Evolutionary conservation across 306 rosid genomes (phyloP).

Genomic region (Sechiopsis laciniata): DNA sequence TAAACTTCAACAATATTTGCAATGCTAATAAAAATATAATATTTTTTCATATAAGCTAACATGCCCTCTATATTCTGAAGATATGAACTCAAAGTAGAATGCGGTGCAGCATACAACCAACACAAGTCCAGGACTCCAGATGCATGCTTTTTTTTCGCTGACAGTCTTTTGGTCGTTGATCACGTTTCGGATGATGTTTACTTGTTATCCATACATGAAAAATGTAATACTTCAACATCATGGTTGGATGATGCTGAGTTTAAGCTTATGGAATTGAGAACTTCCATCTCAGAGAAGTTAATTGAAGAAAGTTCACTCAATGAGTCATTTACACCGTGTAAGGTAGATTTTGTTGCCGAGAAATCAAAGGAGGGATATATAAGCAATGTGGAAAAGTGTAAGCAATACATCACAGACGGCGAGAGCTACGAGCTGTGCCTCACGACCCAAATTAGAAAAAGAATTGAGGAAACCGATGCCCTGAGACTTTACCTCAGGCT

Average conservation of each 20-base stretch:
- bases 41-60: neutral
- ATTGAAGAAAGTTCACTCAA: constrained; percentile 30
- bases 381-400: constrained; percentile 66
- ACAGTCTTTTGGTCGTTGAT: constrained; percentile 72
- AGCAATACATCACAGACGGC: constrained; percentile 77
- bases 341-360: constrained; percentile 55
- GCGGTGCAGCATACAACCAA: constrained; percentile 51
- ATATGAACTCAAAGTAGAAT: constrained; percentile 87
- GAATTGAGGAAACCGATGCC: constrained; percentile 41
- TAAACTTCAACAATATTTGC: neutral
- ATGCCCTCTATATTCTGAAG: constrained; percentile 44
- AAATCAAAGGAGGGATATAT: constrained; percentile 67
- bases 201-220: constrained; percentile 59
- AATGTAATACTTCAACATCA: constrained; percentile 30
- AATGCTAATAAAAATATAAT: neutral
- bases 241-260: constrained; percentile 71
- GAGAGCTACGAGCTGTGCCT: constrained; percentile 95
- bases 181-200: constrained; percentile 78
- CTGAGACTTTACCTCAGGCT: constrained; percentile 74
- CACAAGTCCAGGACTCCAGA: constrained; percentile 86
- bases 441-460: constrained; percentile 81
- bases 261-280: constrained; percentile 58
- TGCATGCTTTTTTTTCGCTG: constrained; percentile 95
- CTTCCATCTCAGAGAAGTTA: constrained; percentile 29
- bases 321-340: constrained; percentile 26